Evolutionary conservation across 495 filamentous ascomycete species (phyloP), one percentile per base, ranked within the genome.

Genomic region (Penicillium parvum): DNA sequence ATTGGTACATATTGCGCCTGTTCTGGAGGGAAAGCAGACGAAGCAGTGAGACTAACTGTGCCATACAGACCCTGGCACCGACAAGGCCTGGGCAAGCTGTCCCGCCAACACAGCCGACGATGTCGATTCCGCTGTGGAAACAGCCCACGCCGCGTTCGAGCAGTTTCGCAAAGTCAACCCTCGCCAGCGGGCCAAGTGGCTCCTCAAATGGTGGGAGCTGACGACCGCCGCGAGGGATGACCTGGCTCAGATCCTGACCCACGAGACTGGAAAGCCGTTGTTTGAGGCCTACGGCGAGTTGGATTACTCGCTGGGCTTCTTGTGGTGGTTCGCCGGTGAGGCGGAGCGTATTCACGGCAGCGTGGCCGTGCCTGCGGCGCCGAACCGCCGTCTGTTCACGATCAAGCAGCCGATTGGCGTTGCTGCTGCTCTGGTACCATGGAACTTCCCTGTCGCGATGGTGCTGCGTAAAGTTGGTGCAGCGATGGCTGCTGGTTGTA

Each of bases 391-490:
- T 4, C 63, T 84, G 23, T 77, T 88, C 40, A 86, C 81, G 0
- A 68, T 86, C 44, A 86, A 86, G 65, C 83, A 87, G 62, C 78
- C 79, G 0, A 73, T 84, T 49, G 81, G 81, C 14, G 79, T 83
- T 5, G 71, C 76, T 1, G 81, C 73, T n/a, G 79, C 78, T 1
- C 57, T 85, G 12, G 79, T 83, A 3, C 81, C 81, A 1, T 85
- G 81, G 81, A 84, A 85, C 47, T 75, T 79, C 48, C 77, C 74
- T 21, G 62, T 77, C 37, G 78, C 76, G 2, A 85, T 87, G 79
- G 70, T 85, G 11, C 63, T 87, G 17, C 69, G 84, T 8, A 88
- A 88, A 56, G 81, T 78, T 4, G 73, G 75, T 22, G 81, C 82
- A 2, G 84, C 84, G 6, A 58, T 88, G 10, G 84, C 84, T 2